phyloP scores from a whole-genome alignment of 2,329 filamentous ascomycete genomes.

The Colletotrichum sidae region DNA sequence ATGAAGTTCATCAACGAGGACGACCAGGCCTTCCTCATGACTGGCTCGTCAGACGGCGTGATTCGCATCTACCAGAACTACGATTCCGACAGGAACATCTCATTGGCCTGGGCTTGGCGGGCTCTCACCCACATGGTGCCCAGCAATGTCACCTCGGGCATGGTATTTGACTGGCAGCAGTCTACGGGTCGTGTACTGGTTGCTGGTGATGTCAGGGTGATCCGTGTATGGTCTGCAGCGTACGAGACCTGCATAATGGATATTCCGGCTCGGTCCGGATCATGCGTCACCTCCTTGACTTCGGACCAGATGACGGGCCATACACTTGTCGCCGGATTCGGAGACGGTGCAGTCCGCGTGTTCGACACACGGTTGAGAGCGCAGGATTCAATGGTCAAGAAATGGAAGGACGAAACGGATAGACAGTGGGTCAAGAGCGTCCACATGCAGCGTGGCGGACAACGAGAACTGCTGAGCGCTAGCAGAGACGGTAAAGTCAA shows the following conservation, averaged over 20 bases:
- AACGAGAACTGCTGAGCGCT: constrained; percentile 90
- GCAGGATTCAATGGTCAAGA: constrained; percentile 92
- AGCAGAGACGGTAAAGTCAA: constrained; percentile 94
- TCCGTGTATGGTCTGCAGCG: constrained; percentile 95
- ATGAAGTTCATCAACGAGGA: constrained; percentile 99
- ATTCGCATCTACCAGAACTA: constrained; percentile 95
- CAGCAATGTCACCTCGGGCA: constrained; percentile 92
- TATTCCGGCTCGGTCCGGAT: constrained; percentile 93
- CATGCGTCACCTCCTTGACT: constrained; percentile 94
- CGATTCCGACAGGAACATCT: constrained; percentile 79
- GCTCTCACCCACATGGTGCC: constrained; percentile 94
- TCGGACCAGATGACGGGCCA: constrained; percentile 98
- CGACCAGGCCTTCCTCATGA: constrained; percentile 94
- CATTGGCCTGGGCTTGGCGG: constrained; percentile 91
- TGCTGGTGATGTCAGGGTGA: constrained; percentile 94
- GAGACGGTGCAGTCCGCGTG: constrained; percentile 92
- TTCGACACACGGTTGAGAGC: constrained; percentile 90
- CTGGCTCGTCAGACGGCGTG: constrained; percentile 93
- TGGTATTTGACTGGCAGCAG: constrained; percentile 99
- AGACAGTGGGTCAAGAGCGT: constrained; percentile 96
- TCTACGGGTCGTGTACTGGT: constrained; percentile 96
- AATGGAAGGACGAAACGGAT: constrained; percentile 90
- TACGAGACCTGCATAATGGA: constrained; percentile 93
- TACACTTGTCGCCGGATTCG: constrained; percentile 95
- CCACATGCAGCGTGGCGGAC: constrained; percentile 95